Evolutionary conservation across 345 rosid genomes (phyloP).

Genomic region (Reutealis trisperma): DNA sequence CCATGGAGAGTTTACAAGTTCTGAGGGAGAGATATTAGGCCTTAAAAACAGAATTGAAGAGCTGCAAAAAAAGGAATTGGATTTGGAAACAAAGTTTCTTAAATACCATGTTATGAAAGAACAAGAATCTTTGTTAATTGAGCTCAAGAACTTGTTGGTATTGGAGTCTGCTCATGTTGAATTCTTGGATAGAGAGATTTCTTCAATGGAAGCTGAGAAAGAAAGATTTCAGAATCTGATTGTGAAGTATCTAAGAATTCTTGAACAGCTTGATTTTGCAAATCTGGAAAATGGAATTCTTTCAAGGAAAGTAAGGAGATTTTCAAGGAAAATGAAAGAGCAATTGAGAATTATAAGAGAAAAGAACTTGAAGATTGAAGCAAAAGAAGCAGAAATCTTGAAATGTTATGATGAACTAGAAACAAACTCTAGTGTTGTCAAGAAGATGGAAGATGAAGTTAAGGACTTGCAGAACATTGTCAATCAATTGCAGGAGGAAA

Average conservation of each 20-base stretch:
- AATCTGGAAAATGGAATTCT: conserved; percentile 49
- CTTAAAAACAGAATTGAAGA: conserved; percentile 44
- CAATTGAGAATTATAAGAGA: conserved; percentile 35
- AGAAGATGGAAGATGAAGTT: conserved; percentile 47
- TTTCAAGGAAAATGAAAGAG: conserved; percentile 39
- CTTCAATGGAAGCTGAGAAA: conserved; percentile 46
- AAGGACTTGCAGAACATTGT: conserved; percentile 29
- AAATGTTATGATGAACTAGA: conserved; percentile 33
- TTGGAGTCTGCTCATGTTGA: conserved; percentile 45
- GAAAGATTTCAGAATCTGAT: conserved; percentile 42
- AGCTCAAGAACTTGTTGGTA: conserved; percentile 44
- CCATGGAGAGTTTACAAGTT: not conserved
- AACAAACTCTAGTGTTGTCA: conserved; percentile 25
- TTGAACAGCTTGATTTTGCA: conserved; percentile 39
- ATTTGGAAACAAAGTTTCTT: conserved; percentile 42
- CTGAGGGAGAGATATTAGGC: conserved; percentile 39
- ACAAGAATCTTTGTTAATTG: conserved; percentile 55
- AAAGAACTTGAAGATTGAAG: conserved; percentile 35
- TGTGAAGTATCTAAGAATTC: conserved; percentile 35
- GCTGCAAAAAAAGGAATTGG: conserved; percentile 50
- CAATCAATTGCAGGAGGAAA: conserved; percentile 44
- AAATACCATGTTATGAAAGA: conserved; percentile 53
- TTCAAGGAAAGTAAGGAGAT: conserved; percentile 50
- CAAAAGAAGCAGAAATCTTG: conserved; percentile 40
- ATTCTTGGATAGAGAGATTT: conserved; percentile 49